A percentile compares a stretch with the other conserved stretches of the same genome.
These are phyloP conservation scores for Yamadazyma takamatsuzukensis DNA, from an alignment of 805 yeast species.

Conservation along the genomic window DNA sequence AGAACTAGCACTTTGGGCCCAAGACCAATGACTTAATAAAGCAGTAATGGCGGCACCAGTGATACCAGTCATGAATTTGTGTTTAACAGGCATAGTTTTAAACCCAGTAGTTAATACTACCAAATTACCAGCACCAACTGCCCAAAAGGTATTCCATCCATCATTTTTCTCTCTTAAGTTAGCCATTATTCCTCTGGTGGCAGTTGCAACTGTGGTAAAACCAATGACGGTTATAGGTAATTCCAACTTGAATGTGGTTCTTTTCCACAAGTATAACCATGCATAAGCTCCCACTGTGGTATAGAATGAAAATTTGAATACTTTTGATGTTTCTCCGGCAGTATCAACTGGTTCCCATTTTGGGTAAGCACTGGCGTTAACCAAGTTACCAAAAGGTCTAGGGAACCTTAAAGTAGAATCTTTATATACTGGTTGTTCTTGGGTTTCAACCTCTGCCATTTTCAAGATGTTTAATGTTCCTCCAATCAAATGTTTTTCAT, in stretches of 20 bases:
- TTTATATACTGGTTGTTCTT: conserved; percentile 22
- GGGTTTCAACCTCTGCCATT: no score
- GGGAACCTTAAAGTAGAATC: conserved; percentile 41
- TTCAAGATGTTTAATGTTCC: no score
- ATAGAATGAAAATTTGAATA: conserved; percentile 45
- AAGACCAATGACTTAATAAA: conserved; percentile 33
- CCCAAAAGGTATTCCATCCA: conserved; percentile 63
- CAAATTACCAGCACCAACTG: conserved; percentile 50
- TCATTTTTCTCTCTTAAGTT: conserved; percentile 63
- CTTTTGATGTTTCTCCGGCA: conserved; percentile 43
- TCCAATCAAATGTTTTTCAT: no score
- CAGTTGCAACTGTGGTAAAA: conserved; percentile 50
- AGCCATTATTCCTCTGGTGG: conserved; percentile 46
- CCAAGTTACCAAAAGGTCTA: conserved; percentile 37
- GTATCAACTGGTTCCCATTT: conserved; percentile 56
- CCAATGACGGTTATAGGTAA: conserved; percentile 38
- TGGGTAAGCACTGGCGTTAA: conserved; percentile 40
- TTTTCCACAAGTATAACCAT: conserved; percentile 41
- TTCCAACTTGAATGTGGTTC: conserved; percentile 40
- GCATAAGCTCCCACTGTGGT: conserved; percentile 49
- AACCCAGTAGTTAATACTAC: conserved; percentile 43
- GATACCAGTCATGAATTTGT: conserved; percentile 37
- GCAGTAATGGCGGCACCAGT: conserved; percentile 38
- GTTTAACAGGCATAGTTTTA: conserved; percentile 38
- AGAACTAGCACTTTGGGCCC: conserved; percentile 40